Conservation (phyloP, 106 monocot genomes). For the Chionographis japonica region DNA sequence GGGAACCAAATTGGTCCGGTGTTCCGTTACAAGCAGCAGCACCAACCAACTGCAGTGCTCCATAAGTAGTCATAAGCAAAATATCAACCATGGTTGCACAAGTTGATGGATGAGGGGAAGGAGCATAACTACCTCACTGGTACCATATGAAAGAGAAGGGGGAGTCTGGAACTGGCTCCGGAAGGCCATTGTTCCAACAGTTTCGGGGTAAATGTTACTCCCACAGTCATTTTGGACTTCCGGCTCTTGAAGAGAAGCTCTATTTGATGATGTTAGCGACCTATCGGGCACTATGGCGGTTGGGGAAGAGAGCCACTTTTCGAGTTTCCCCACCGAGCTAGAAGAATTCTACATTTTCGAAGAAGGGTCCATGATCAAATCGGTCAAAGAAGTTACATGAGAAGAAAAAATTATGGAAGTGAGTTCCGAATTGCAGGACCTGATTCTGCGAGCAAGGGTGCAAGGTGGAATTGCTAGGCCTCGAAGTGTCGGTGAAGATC, state of each 20-base stretch:
- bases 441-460: slow-evolving; percentile 52
- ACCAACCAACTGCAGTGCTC: slow-evolving; percentile 20
- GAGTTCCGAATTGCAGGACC: slow-evolving; percentile 9
- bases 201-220: slow-evolving; percentile 10
- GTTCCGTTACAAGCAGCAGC: slow-evolving; percentile 23
- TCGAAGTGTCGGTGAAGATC: slow-evolving; percentile 14
- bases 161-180: slow-evolving; percentile 75
- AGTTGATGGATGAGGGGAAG: too few relatives aligned
- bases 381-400: not conserved
- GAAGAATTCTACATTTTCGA: slow-evolving; percentile 28
- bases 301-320: slow-evolving; percentile 41
- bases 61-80: not conserved
- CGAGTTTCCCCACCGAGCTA: slow-evolving; percentile 25
- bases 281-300: slow-evolving; percentile 1
- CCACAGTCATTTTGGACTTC: not conserved
- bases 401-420: not conserved
- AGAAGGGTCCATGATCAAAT: not conserved
- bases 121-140: slow-evolving; percentile 38
- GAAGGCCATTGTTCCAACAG: slow-evolving; percentile 8
- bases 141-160: slow-evolving; percentile 53
- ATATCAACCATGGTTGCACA: not conserved
- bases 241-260: slow-evolving; percentile 9
- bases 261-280: slow-evolving; percentile 13
- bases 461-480: slow-evolving; percentile 17
- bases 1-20: slow-evolving; percentile 21